Evolutionary conservation across 441 rosid species (phyloP).

Genomic region (Adansonia madagascariensis): DNA sequence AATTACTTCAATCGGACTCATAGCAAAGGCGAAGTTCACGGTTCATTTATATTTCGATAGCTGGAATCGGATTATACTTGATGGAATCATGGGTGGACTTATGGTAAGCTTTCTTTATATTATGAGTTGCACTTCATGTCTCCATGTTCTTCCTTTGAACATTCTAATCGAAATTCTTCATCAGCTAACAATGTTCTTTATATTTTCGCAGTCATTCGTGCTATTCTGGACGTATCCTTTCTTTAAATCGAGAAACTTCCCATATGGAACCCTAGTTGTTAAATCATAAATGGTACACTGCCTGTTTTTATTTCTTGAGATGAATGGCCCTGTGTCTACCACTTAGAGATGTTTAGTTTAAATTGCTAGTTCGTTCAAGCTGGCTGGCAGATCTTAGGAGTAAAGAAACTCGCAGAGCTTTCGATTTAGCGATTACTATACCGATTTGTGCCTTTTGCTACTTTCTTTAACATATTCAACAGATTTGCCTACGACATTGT

Average conservation of each 20-base stretch:
- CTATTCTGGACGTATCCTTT: constrained; percentile 99
- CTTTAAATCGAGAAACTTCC: not conserved
- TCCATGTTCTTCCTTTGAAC: not conserved
- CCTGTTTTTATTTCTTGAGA: not conserved
- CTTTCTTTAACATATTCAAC: constrained; percentile 48
- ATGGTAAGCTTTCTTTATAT: constrained; percentile 55
- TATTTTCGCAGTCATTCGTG: constrained; percentile 88
- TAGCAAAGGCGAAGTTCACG: constrained; percentile 81
- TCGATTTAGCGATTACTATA: not conserved
- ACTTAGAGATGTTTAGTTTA: not conserved
- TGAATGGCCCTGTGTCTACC: not conserved
- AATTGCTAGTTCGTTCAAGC: not conserved
- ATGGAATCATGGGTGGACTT: constrained; percentile 88
- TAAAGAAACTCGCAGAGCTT: not conserved
- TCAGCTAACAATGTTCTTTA: constrained; percentile 21
- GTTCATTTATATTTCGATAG: constrained; percentile 70
- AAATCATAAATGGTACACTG: not conserved
- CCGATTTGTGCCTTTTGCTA: not conserved
- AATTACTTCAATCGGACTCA: constrained; percentile 76
- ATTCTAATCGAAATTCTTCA: not conserved
- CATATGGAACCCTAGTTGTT: constrained; percentile 7
- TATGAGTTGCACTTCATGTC: not conserved
- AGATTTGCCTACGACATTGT: constrained; percentile 94
- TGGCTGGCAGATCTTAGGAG: not conserved
- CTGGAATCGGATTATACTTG: constrained; percentile 73